Conservation (phyloP, 768 basidiomycete genomes). For the Coprinellus micaceus region DNA sequence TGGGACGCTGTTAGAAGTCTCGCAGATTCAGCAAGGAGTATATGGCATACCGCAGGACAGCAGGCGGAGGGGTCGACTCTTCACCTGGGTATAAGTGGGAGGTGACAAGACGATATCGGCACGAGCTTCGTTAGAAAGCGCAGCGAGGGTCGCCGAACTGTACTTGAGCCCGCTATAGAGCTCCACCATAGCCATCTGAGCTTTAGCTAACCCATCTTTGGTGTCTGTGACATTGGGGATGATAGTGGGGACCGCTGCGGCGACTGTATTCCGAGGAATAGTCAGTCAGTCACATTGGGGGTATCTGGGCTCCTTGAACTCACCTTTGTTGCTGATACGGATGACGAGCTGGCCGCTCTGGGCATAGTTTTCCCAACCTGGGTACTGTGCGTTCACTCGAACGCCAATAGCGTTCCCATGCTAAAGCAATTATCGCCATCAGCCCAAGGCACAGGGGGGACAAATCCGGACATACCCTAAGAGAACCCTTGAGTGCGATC, state of each 20-base stretch:
- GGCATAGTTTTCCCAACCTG: constrained; percentile 4
- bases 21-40: too few species aligned
- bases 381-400: constrained; percentile 6
- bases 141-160: constrained; percentile 1
- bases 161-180: not conserved
- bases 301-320: not conserved
- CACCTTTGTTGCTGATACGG: constrained; percentile 7
- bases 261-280: too few species aligned
- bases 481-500: constrained; percentile 14
- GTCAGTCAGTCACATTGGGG: too few species aligned
- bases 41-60: constrained; percentile 25
- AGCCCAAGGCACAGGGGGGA: not conserved
- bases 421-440: not conserved
- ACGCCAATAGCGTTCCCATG: constrained; percentile 7
- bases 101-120: constrained; percentile 5
- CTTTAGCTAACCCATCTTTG: not conserved
- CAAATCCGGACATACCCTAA: constrained; percentile 13
- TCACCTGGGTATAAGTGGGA: not conserved
- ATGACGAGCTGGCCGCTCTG: not conserved
- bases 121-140: constrained; percentile 8
- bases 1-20: too few species aligned
- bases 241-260: too few species aligned
- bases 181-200: not conserved
- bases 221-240: not conserved
- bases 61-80: constrained; percentile 19